Evolutionary conservation across 345 rosid species (phyloP).

Genomic region (Cardiospermum halicacabum): DNA sequence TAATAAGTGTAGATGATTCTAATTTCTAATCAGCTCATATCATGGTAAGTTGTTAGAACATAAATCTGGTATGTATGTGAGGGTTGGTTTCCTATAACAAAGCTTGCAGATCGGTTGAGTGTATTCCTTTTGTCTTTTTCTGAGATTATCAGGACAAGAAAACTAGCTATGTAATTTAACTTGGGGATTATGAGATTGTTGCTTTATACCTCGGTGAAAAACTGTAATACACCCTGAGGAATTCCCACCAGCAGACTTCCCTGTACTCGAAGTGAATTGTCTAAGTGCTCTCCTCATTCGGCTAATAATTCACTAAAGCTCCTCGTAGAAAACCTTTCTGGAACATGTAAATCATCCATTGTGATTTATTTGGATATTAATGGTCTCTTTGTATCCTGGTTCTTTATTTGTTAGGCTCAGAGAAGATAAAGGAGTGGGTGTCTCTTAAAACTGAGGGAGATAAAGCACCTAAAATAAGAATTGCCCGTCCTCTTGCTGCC

Average conservation of each 20-base stretch:
- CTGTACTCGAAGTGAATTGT: too few species aligned
- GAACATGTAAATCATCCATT: background rate
- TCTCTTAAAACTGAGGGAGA: slow-evolving; percentile 53
- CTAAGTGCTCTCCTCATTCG: too few species aligned
- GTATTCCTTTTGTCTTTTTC: background rate
- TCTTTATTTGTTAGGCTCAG: slow-evolving; percentile 41
- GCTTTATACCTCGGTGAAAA: too few species aligned
- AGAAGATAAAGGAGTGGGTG: slow-evolving; percentile 88
- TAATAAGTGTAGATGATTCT: background rate
- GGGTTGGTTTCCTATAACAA: background rate
- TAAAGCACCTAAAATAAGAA: slow-evolving; percentile 66
- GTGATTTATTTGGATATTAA: background rate
- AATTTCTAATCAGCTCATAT: too few species aligned
- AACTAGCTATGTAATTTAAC: background rate
- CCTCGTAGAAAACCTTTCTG: too few species aligned
- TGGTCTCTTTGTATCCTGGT: background rate
- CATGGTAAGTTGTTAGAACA: background rate
- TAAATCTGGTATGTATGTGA: background rate
- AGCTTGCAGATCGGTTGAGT: background rate
- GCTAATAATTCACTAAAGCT: too few species aligned
- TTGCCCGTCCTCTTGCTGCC: slow-evolving; percentile 59
- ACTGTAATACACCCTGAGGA: too few species aligned
- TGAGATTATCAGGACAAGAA: background rate
- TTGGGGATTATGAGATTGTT: background rate
- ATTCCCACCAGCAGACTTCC: background rate